phyloP scores from a whole-genome alignment of 495 filamentous ascomycete species.

The Aspergillus bridgeri region DNA sequence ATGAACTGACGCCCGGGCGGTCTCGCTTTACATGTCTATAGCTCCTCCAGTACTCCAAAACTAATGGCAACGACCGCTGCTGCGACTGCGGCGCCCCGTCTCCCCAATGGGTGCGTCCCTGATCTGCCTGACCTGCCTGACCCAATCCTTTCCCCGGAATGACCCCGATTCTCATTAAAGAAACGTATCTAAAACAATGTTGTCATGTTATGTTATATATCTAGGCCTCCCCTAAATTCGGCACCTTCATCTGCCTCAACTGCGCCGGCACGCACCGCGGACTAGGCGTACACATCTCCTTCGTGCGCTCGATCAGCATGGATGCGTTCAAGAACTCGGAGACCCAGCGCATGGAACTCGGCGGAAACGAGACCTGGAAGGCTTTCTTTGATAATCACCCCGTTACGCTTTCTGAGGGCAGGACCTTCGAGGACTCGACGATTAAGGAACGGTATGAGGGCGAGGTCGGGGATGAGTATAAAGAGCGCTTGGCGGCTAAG shows the following conservation, averaged over 20 bases:
- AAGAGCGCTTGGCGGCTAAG: constrained; percentile 81
- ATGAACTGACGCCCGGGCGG: constrained; percentile 11
- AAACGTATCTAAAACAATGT: background rate
- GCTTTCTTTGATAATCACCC: constrained; percentile 74
- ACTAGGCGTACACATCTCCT: constrained; percentile 95
- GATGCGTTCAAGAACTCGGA: constrained; percentile 91
- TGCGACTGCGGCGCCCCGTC: constrained; percentile 92
- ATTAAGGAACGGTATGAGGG: constrained; percentile 83
- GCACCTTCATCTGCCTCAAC: constrained; percentile 93
- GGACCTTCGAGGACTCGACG: constrained; percentile 69
- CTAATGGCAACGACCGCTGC: constrained; percentile 79
- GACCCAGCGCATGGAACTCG: constrained; percentile 79
- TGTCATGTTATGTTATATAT: background rate
- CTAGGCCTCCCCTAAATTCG: constrained; percentile 68
- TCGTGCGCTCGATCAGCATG: constrained; percentile 95
- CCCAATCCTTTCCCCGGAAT: background rate
- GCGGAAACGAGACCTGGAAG: constrained; percentile 84
- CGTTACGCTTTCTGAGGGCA: constrained; percentile 54
- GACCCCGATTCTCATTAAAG: background rate
- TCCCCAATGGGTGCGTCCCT: constrained; percentile 81
- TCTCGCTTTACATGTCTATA: constrained; percentile 28
- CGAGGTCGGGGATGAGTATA: constrained; percentile 90
- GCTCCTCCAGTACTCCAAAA: constrained; percentile 86
- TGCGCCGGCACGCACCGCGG: constrained; percentile 95
- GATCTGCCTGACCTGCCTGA: constrained; percentile 4